Base-by-base conservation (phyloP, 495 filamentous ascomycete species). In the Rhizodiscina lignyota region DNA sequence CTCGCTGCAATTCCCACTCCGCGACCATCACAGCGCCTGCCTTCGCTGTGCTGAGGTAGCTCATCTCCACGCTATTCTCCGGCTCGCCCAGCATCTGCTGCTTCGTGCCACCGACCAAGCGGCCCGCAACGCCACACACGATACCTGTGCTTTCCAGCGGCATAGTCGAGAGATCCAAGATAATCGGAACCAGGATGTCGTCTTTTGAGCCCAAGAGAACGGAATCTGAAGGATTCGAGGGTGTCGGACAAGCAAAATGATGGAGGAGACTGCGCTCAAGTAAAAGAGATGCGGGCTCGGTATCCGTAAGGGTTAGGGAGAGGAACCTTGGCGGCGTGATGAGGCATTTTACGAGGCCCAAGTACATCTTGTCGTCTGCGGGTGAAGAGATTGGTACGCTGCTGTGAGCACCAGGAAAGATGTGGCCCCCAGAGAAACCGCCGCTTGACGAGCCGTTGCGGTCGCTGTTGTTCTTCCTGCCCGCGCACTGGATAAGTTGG, bases 71-170 rank as follows among this genome's bases (percentile, higher is more conserved):
- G 16, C 67, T 66, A 38, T 64, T 13, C 8, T 32, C 66, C 5
- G 56, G 49, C n/a, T 60, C 61, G 38, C n/a, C 16, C n/a, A n/a
- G 10, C 37, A 42, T 34, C 30, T 50, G 37, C 31, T 41, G 30
- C n/a, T 28, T 36, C 5, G 59, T 59, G 10, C 55, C 68, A 16
- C 71, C 68, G 1, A 82, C 79, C 27, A 93, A 62, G 41, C 70
- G 69, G 11, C 83, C 79, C 1, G 86, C 86, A 15, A 94, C 81
- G 5, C 86, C 86, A 45, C 83, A 92, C 23, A 94, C 83, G 36
- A 94, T 93, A 22, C 89, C 89, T 1, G 84, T 92, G 3, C 82
- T 84, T 54, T 94, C 86, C 17, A 85, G 64, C 1, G 86, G 83
- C 2, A 96, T 62, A 20, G 75, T 72, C 16, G 68, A 68, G 33